Percentiles rank a stretch among this genome's conserved stretches.
Evolutionary conservation across 2,329 filamentous ascomycete genomes (phyloP).

Genomic region (Diaporthe aspalathi): DNA sequence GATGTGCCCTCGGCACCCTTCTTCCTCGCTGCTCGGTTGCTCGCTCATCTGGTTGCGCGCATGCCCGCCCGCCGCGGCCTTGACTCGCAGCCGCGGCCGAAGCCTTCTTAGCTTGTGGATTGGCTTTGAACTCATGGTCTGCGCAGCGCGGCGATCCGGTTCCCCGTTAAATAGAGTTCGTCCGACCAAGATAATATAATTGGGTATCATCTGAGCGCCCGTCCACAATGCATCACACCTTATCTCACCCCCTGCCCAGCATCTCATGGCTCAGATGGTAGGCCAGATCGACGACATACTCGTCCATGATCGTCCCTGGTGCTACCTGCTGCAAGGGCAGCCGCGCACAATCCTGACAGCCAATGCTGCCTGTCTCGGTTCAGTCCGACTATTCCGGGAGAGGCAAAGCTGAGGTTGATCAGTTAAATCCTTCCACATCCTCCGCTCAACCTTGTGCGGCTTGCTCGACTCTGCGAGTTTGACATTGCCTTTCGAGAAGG

Average conservation of each 20-base stretch:
- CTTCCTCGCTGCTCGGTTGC: too few relatives aligned
- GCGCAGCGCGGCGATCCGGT: constrained; percentile 2
- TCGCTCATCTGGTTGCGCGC: neutral
- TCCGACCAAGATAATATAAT: constrained; percentile 24
- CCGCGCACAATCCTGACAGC: neutral
- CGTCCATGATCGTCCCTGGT: neutral
- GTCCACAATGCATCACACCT: constrained; percentile 27
- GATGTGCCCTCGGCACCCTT: neutral
- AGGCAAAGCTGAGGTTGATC: neutral
- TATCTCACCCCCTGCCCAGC: constrained; percentile 17
- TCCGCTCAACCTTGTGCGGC: neutral
- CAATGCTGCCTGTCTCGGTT: constrained; percentile 7
- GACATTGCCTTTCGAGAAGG: constrained; percentile 6
- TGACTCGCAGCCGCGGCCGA: constrained; percentile 20
- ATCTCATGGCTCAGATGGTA: neutral
- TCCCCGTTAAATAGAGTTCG: constrained; percentile 26
- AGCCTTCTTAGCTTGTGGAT: constrained; percentile 26
- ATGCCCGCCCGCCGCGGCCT: neutral
- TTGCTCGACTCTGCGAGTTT: neutral
- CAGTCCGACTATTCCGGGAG: neutral
- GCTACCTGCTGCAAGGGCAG: neutral
- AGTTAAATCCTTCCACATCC: neutral
- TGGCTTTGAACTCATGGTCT: constrained; percentile 24
- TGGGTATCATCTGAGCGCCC: constrained; percentile 16
- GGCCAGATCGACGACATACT: constrained; percentile 12